phyloP scores from a whole-genome alignment of 2,329 filamentous ascomycete genomes.

The Aureobasidium lini region DNA sequence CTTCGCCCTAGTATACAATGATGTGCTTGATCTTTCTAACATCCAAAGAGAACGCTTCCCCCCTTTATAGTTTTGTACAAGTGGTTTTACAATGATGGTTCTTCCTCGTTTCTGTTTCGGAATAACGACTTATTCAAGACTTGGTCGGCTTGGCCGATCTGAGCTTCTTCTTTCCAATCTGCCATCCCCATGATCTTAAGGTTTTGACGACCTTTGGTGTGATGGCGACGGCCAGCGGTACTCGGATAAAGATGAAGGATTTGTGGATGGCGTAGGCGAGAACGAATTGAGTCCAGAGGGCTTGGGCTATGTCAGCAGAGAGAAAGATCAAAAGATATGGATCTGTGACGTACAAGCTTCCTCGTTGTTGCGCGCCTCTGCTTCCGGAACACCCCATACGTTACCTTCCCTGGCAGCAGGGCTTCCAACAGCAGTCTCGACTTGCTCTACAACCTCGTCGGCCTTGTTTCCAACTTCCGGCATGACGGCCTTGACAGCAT shows the following conservation, averaged over 20 bases:
- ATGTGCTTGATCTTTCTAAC: neutral
- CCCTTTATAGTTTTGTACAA: neutral
- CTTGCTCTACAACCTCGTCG: constrained; percentile 17
- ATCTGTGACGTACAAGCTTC: constrained; percentile 20
- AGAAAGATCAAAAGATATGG: too few relatives aligned
- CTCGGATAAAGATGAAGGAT: constrained; percentile 92
- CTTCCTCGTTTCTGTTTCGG: neutral
- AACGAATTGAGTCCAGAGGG: constrained; percentile 76
- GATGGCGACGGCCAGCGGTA: constrained; percentile 82
- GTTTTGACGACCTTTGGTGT: constrained; percentile 92
- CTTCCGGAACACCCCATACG: constrained; percentile 21
- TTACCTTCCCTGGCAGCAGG: constrained; percentile 22
- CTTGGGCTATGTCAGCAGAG: constrained; percentile 29
- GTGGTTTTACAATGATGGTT: neutral
- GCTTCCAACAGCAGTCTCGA: constrained; percentile 28
- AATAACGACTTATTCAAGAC: neutral
- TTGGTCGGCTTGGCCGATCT: constrained; percentile 18
- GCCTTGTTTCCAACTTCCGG: constrained; percentile 33
- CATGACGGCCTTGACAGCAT: constrained; percentile 50
- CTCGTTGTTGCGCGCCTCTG: constrained; percentile 19
- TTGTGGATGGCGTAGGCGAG: constrained; percentile 97
- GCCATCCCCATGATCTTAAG: constrained; percentile 82
- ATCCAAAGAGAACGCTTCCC: neutral
- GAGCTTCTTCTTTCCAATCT: constrained; percentile 71
- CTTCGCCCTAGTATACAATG: neutral